These are phyloP conservation scores for Apodospora peruviana DNA, from an alignment of 495 filamentous ascomycete genomes.

Conservation along the genomic window DNA sequence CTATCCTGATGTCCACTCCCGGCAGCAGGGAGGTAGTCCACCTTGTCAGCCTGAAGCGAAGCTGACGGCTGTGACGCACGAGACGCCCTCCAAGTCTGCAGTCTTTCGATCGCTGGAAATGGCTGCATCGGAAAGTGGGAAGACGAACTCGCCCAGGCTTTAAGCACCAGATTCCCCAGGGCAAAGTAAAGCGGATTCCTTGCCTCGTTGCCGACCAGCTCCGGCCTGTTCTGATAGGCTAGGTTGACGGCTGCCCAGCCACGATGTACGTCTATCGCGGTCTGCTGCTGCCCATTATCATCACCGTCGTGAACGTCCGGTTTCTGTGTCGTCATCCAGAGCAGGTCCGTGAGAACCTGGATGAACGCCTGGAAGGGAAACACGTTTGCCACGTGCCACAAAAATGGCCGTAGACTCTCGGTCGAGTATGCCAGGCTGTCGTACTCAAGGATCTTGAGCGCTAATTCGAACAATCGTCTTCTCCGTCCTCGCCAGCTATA, in stretches of 20 bases:
- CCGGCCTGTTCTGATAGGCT: not conserved
- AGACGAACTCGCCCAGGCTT: too few relatives aligned
- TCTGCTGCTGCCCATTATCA: too few relatives aligned
- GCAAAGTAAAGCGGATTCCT: not conserved
- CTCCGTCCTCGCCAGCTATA: too few relatives aligned
- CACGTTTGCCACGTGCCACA: not conserved
- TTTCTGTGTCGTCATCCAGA: too few relatives aligned
- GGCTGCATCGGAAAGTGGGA: too few relatives aligned
- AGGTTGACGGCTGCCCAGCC: not conserved
- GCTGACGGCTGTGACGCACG: too few relatives aligned
- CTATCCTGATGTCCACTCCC: too few relatives aligned
- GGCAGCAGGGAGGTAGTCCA: too few relatives aligned
- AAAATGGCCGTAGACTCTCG: not conserved
- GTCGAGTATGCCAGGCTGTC: not conserved
- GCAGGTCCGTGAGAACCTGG: not conserved
- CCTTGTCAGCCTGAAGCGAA: too few relatives aligned
- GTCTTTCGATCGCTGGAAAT: too few relatives aligned
- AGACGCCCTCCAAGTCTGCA: too few relatives aligned
- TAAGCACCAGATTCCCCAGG: not conserved
- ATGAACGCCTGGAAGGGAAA: not conserved
- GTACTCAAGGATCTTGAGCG: not conserved
- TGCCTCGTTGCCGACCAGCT: not conserved
- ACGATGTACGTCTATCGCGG: not conserved
- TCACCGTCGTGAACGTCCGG: not conserved
- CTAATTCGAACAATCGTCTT: not conserved